Evolutionary conservation across 2,329 filamentous ascomycete species (phyloP), one percentile per base, ranked within the genome.

Genomic region (Cytospora mali): DNA sequence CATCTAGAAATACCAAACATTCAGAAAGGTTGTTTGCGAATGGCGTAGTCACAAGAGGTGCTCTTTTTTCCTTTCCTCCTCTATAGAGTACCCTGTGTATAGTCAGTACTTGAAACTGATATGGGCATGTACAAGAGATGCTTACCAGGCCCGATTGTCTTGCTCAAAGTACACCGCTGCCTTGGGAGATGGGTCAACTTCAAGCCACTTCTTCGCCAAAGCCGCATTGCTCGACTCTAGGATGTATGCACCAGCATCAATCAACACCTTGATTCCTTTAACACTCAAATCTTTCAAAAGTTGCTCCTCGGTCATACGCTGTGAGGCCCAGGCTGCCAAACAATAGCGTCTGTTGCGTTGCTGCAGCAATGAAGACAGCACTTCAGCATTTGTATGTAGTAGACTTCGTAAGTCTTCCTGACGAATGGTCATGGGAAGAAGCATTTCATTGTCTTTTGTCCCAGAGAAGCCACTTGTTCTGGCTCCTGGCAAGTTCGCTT

Each of bases 381-480:
- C 88, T 52, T 87, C 81, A 0, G 87, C 87, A 62, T 87, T 90
- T 0, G 87, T 90, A 53, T 88, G 84, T 0, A 73, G 68, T 0
- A 90, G 76, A 0, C 76, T 72, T 0, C 77, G 74, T 0, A 92
- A 76, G 63, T 92, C 87, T 0, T 83, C 73, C 57, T 91, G 88
- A 23, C 75, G 71, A 23, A 91, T 84, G 0, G 79, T 85, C n/a
- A 86, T 71, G 0, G 89, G 89, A 0, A 91, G 72, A 35, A 89
- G 76, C 0, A 73, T 75, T 42, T 81, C 78, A 23, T 83, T 86
- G 69, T 92, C 89, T 51, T 90, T 91, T 0, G 89, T 92, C 0
- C 89, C 89, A 9, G 85, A 89, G 70, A 93, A 92, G 0, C 89
- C 89, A 0, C 88, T 90, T 0, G 87, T 64, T 27, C 58, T 62